Conservation (phyloP, 1,284 basidiomycete genomes). For the Puccinia coronata region DNA sequence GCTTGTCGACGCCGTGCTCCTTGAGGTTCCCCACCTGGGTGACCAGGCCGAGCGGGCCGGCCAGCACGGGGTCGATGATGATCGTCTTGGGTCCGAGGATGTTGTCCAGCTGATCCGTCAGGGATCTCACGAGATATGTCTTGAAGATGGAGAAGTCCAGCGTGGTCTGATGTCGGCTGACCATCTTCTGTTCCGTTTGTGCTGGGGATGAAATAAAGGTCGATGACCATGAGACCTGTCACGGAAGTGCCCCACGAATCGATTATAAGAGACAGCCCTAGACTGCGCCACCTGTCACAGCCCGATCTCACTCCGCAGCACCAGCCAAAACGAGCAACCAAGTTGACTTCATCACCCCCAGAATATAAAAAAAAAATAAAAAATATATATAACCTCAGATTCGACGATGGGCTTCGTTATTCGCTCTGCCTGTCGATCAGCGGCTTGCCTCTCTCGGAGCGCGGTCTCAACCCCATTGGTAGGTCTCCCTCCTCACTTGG, state of each 20-base stretch:
- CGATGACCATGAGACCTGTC: no score
- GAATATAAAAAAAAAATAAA: no score
- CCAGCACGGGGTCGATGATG: slow-evolving; percentile 81
- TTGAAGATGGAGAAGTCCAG: slow-evolving; percentile 43
- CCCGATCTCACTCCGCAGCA: no score
- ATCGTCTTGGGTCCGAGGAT: slow-evolving; percentile 94
- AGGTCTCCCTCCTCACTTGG: neutral
- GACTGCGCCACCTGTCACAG: no score
- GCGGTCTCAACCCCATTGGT: slow-evolving; percentile 24
- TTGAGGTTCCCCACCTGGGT: slow-evolving; percentile 89
- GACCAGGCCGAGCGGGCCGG: slow-evolving; percentile 87
- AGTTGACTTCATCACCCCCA: no score
- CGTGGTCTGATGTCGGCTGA: slow-evolving; percentile 32
- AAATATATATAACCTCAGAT: neutral
- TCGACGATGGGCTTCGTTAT: slow-evolving; percentile 34
- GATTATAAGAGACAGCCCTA: no score
- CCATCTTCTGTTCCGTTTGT: no score
- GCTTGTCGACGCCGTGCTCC: slow-evolving; percentile 98
- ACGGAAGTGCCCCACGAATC: no score
- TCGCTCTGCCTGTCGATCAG: slow-evolving; percentile 35
- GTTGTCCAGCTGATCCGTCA: slow-evolving; percentile 44
- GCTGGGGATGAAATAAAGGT: no score
- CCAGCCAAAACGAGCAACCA: no score
- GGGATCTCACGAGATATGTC: slow-evolving; percentile 39
- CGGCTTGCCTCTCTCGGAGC: slow-evolving; percentile 28